Conservation (phyloP, 331 rosid genomes). For the Arachis monticola region DNA sequence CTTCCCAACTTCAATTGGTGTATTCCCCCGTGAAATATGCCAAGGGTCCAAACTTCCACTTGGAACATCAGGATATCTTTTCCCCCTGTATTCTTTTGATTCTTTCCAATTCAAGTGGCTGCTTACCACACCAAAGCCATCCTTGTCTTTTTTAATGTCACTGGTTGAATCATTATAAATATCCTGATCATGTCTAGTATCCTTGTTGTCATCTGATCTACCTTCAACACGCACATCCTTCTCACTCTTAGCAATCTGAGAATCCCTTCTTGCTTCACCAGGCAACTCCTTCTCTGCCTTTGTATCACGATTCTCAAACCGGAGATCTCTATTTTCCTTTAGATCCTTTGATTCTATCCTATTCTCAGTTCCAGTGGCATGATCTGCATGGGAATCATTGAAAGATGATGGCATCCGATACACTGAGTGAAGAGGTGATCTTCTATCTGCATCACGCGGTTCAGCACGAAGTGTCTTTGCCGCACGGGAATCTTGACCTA, state of each 20-base stretch:
- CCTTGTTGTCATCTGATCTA: slow-evolving; percentile 73
- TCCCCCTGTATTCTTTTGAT: slow-evolving; percentile 72
- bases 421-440: slow-evolving; percentile 69
- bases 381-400: slow-evolving; percentile 62
- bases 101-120: slow-evolving; percentile 80
- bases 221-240: slow-evolving; percentile 70
- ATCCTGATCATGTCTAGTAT: slow-evolving; percentile 66
- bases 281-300: slow-evolving; percentile 69
- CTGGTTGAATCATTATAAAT: slow-evolving; percentile 61
- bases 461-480: slow-evolving; percentile 71
- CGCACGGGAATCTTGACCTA: slow-evolving; percentile 63
- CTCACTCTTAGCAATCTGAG: slow-evolving; percentile 69
- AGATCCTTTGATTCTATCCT: slow-evolving; percentile 68
- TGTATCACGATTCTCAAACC: slow-evolving; percentile 76
- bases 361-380: slow-evolving; percentile 54
- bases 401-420: slow-evolving; percentile 69
- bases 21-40: slow-evolving; percentile 59
- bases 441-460: slow-evolving; percentile 75
- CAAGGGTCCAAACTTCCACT: slow-evolving; percentile 63
- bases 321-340: slow-evolving; percentile 67
- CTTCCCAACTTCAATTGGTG: slow-evolving; percentile 71
- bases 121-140: slow-evolving; percentile 52
- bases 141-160: slow-evolving; percentile 66
- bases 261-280: slow-evolving; percentile 68
- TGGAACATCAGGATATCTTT: slow-evolving; percentile 66